These are phyloP conservation scores for Xerocomus amazonicus DNA, from an alignment of 1,284 basidiomycete genomes.

Conservation along the genomic window DNA sequence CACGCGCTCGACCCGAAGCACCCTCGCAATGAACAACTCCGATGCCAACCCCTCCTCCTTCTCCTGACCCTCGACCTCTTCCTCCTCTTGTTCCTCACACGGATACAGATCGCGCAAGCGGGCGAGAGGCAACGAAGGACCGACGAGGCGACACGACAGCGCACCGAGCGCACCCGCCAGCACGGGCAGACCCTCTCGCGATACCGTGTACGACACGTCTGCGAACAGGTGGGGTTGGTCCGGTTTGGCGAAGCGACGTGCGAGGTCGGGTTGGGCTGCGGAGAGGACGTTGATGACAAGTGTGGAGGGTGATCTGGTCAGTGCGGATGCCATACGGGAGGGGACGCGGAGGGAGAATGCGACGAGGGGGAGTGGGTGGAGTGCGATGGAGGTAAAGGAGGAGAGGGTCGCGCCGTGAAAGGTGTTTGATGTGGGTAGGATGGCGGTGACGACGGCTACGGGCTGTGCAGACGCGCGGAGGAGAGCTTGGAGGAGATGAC, in stretches of 20 bases:
- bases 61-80: constrained; percentile 10
- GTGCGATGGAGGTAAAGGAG: constrained; percentile 86
- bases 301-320: constrained; percentile 41
- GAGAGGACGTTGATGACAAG: constrained; percentile 71
- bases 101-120: constrained; percentile 21
- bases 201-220: constrained; percentile 33
- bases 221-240: constrained; percentile 53
- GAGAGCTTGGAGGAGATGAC: constrained; percentile 36
- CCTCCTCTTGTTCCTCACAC: constrained; percentile 1
- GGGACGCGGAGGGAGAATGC: constrained; percentile 87
- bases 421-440: constrained; percentile 32
- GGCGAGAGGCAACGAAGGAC: constrained; percentile 39
- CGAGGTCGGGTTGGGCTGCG: constrained; percentile 51
- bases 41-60: constrained; percentile 21
- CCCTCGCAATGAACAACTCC: constrained; percentile 49
- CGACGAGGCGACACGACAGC: constrained; percentile 50
- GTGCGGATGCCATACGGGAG: constrained; percentile 74
- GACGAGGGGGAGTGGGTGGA: constrained; percentile 83
- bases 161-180: constrained; percentile 56
- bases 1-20: constrained; percentile 41
- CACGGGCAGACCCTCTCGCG: constrained; percentile 54
- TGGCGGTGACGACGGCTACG: constrained; percentile 58
- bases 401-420: constrained; percentile 90
- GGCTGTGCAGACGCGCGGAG: constrained; percentile 58
- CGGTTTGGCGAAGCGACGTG: constrained; percentile 59